A percentile compares a stretch with the other conserved stretches of the same genome.
Conservation (phyloP, 768 basidiomycete genomes). For the Thelephora aurantiotincta region DNA sequence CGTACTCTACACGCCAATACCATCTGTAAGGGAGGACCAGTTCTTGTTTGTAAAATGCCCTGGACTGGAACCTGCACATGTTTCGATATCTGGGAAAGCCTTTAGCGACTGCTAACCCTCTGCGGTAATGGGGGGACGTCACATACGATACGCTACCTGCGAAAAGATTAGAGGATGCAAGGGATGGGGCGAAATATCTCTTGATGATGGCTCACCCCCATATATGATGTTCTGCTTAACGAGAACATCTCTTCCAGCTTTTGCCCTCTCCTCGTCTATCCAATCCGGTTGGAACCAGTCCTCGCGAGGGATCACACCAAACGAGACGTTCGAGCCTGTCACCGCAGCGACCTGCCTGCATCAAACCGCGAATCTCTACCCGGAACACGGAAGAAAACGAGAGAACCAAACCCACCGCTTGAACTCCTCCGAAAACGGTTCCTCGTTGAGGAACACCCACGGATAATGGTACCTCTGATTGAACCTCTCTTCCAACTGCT, state of each 20-base stretch:
- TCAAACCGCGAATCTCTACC: background rate
- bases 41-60: conserved; percentile 52
- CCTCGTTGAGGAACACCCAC: conserved; percentile 53
- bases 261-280: conserved; percentile 36
- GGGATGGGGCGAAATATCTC: background rate
- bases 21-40: conserved; percentile 53
- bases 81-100: background rate
- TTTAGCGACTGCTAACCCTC: too few relatives aligned
- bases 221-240: conserved; percentile 10
- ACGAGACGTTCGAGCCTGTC: conserved; percentile 19
- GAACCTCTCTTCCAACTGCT: conserved; percentile 42
- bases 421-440: conserved; percentile 39
- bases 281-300: conserved; percentile 37
- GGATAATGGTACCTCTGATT: conserved; percentile 46
- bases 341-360: conserved; percentile 17
- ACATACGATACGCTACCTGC: background rate
- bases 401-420: conserved; percentile 19
- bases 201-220: conserved; percentile 6
- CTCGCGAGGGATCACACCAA: conserved; percentile 28
- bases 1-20: conserved; percentile 65
- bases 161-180: background rate
- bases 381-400: background rate
- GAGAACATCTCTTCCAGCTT: conserved; percentile 28
- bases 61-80: background rate
- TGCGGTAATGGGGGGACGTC: too few relatives aligned